These are phyloP conservation scores for Raphanus raphanistrum DNA, from an alignment of 345 rosid species.

Conservation along the genomic window DNA sequence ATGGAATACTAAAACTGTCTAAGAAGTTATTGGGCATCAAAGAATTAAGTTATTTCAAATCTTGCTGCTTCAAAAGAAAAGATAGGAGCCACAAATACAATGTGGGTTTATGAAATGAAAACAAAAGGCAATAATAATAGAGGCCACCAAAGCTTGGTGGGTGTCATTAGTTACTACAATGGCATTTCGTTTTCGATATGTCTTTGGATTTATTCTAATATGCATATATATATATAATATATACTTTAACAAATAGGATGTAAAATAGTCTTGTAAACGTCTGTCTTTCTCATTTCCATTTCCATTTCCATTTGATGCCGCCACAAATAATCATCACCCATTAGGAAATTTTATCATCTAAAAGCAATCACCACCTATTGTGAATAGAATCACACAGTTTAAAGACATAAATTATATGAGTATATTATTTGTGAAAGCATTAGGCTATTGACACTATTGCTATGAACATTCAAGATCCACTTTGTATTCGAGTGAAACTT, in stretches of 20 bases:
- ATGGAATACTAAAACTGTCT: conserved; percentile 8
- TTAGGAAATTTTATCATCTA: neutral
- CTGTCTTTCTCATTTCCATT: neutral
- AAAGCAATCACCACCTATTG: neutral
- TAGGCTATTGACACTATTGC: neutral
- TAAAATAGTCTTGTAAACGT: neutral
- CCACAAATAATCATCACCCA: neutral
- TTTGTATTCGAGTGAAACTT: neutral
- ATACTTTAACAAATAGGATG: neutral
- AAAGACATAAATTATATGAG: neutral
- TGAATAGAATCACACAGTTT: neutral
- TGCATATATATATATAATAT: neutral
- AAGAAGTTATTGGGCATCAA: neutral
- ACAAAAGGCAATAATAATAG: neutral
- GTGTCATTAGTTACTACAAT: neutral
- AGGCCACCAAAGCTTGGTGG: neutral
- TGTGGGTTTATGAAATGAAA: neutral
- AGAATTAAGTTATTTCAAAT: conserved; percentile 2
- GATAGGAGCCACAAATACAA: conserved; percentile 1
- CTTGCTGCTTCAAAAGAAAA: neutral
- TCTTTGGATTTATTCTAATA: neutral
- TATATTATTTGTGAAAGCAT: neutral
- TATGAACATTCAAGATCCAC: neutral
- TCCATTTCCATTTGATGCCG: neutral
- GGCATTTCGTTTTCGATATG: neutral